phyloP scores from a whole-genome alignment of 371 early-diverging fungal species.

The Syncephalastrum monosporum region DNA sequence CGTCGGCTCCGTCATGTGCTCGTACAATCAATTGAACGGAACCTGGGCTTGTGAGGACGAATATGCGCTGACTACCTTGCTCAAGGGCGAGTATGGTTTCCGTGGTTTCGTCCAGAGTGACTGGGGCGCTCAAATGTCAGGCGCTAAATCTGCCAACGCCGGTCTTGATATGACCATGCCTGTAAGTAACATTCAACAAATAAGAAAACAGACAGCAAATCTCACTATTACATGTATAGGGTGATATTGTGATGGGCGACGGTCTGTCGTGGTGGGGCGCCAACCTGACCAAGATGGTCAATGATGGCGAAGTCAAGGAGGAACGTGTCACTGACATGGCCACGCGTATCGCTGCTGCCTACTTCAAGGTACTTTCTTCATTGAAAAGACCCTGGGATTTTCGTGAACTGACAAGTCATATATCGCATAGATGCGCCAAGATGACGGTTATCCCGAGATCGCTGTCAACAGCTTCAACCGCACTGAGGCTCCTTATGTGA shows the following conservation, averaged over 20 bases:
- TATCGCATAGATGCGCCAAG: constrained; percentile 12
- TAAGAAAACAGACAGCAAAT: no score
- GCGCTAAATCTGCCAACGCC: constrained; percentile 25
- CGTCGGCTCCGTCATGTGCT: constrained; percentile 49
- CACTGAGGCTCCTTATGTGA: constrained; percentile 19
- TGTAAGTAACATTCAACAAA: constrained; percentile 12
- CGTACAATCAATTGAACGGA: constrained; percentile 42
- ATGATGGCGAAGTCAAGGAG: constrained; percentile 25
- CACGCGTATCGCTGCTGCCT: constrained; percentile 53
- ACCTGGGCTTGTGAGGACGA: constrained; percentile 42
- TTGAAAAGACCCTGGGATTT: neutral
- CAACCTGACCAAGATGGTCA: constrained; percentile 33
- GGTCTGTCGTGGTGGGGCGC: constrained; percentile 31
- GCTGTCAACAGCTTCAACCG: constrained; percentile 26
- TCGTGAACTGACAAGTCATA: constrained; percentile 14
- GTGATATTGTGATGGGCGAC: constrained; percentile 30
- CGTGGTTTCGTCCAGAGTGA: constrained; percentile 28
- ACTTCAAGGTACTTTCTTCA: constrained; percentile 33
- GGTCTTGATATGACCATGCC: constrained; percentile 60
- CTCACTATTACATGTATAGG: constrained; percentile 4
- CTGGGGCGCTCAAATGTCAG: constrained; percentile 27
- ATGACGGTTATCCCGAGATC: constrained; percentile 41
- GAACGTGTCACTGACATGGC: constrained; percentile 53
- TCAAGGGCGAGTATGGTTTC: constrained; percentile 43
- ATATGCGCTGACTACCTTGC: constrained; percentile 29